Evolutionary conservation across 2,329 filamentous ascomycete species (phyloP).

Genomic region (Aspergillus quadricinctus): DNA sequence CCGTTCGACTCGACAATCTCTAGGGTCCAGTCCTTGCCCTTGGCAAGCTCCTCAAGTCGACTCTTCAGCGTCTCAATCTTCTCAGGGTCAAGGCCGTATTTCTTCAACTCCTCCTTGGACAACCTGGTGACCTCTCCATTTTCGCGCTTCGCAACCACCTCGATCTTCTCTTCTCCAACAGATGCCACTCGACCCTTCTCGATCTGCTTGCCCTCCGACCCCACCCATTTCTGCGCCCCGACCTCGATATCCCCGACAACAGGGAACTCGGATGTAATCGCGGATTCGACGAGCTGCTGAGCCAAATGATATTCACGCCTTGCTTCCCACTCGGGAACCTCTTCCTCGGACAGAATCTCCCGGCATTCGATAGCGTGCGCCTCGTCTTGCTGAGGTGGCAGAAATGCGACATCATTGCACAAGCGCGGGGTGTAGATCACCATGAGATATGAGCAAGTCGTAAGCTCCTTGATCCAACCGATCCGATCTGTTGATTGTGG

Average conservation of each 20-base stretch:
- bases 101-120: constrained; percentile 63
- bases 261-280: constrained; percentile 26
- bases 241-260: constrained; percentile 57
- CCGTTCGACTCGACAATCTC: constrained; percentile 70
- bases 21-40: constrained; percentile 71
- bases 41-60: constrained; percentile 64
- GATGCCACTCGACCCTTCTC: constrained; percentile 55
- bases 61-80: constrained; percentile 66
- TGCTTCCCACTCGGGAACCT: constrained; percentile 46
- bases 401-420: constrained; percentile 81
- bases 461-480: constrained; percentile 87
- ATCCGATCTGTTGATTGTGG: constrained; percentile 73
- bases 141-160: constrained; percentile 52
- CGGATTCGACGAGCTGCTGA: constrained; percentile 31
- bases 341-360: constrained; percentile 60
- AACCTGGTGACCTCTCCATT: constrained; percentile 60
- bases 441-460: constrained; percentile 90
- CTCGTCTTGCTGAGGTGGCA: constrained; percentile 71
- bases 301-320: constrained; percentile 31
- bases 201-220: constrained; percentile 52
- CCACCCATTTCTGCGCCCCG: constrained; percentile 54
- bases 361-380: constrained; percentile 74
- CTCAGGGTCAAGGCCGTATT: constrained; percentile 61
- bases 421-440: constrained; percentile 83
- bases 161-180: constrained; percentile 46